Base-by-base conservation (phyloP, 305 asterid genomes). In the Fraxinus baroniana region DNA sequence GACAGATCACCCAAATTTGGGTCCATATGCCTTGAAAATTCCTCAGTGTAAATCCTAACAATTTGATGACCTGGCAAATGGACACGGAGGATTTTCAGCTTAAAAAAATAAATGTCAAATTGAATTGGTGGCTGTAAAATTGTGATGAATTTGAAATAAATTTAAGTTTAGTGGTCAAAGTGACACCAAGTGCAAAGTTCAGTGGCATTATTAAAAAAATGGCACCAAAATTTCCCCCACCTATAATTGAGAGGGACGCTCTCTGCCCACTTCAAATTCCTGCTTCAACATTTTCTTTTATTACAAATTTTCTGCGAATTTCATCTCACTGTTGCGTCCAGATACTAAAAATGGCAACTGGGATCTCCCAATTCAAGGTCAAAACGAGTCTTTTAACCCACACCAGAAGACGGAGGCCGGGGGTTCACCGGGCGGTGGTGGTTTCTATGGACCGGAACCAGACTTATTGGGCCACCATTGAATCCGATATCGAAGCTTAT, bases 401-500 rank as follows among this genome's bases (percentile, higher is more conserved):
- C 18, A 18, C 74, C 26, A 84, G 55, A 55, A 13, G 15, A 75
- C 85, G 73, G 72, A 17, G 81, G 7, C 60, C 76, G 0, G 1
- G 55, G 1, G 0, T 32, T 36, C 39, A n/a, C 44, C 15, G 79
- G 79, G 79, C 90, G 17, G 36, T 4, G 9, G 12, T 64, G 0
- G 18, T 84, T 9, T 80, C 77, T 33, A 72, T 79, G 83, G 85
- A 84, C 81, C 87, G 76, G 57, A 82, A 74, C 36, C 85, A 82
- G 22, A 52, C 91, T 52, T 90, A 89, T 15, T 90, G 92, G 93
- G 74, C 87, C n/a, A 70, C 87, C 2, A 85, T 93, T 1, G 92
- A 93, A 46, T 71, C 88, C 30, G 91, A 93, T 0, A 82, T 93
- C 18, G 84, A 87, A 39, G 12, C 82, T 24, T 86, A 90, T 73